Evolutionary conservation across 176 grass and related monocot species (phyloP), one percentile per base, ranked within the genome.

Genomic region (Oryza glumipatula): DNA sequence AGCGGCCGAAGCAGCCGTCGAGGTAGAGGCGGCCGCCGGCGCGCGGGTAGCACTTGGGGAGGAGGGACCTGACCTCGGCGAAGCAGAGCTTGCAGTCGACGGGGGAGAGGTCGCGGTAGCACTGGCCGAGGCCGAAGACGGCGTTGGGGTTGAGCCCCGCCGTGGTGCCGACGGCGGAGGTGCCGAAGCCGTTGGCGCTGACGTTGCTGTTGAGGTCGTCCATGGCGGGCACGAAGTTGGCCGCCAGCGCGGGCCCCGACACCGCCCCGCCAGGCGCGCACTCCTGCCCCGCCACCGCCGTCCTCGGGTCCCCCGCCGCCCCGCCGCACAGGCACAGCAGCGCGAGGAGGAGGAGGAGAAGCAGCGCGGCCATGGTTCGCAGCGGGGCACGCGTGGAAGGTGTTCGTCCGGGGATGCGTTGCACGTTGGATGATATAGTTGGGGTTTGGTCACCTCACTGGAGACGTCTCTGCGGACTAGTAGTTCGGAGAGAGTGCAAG

Each of bases 41-140:
- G 23, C 88, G 78, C 63, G 91, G 91, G 78, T 97, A 97, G 83
- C 94, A 97, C 75, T 90, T 92, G 16, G 91, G 94, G 9, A 97
- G 90, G 38, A 92, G 91, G 45, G 94, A 97, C 5, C 94, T 73
- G 21, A 97, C 91, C 92, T 97, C 89, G 68, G 79, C 75, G 32
- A 97, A 97, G 85, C 94, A 97, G 81, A 97, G 80, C 79, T 88
- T 82, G 88, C 89, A 94, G 87, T 97, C 92, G 60, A 92, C 35
- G 11, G 85, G 14, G 72, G 82, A 78, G 58, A 97, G 94, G 86
- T 97, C 94, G 84, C 78, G 82, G 4, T 76, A 38, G 85, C 94
- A 97, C 87, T 97, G 91, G 60, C 94, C 87, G 17, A 97, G 73
- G 6, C 89, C 87, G 87, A 84, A 94, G 19, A 97, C 87, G 14